Evolutionary conservation across 2,329 filamentous ascomycete species (phyloP), one percentile per base, ranked within the genome.

Genomic region (Allantophomopsis lycopodina): DNA sequence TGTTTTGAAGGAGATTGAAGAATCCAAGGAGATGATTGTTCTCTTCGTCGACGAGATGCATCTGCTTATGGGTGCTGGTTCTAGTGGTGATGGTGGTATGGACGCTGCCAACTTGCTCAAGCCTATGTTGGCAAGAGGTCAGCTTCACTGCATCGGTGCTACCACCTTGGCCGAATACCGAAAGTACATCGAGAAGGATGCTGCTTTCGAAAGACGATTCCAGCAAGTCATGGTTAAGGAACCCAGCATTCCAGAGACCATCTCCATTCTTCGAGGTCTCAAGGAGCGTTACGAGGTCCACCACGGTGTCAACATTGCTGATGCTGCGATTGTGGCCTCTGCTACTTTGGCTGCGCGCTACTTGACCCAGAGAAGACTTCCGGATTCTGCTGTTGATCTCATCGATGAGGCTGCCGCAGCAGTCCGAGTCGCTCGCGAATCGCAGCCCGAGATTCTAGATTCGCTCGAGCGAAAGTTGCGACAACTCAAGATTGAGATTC

Each of bases 41-140:
- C 78, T 98, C 46, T 98, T 98, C 52, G 91, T 98, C 49, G 91
- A 98, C 61, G 91, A 98, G 61, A 98, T 98, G 48, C 91, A 98
- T 65, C 72, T 98, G 46, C 78, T 98, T 45, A 98, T 98, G 91
- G 91, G 91, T 43, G 91, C 91, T 48, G 91, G 91, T 44, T 79
- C 87, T 31, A 89, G 83, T 40, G 91, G 91, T 42, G 89, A 96
- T 59, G 91, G 91, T 48, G 91, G 91, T 51, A 98, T 98, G 91
- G 91, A 98, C 57, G 91, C 91, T 37, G 91, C 91, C 53, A 98
- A 98, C 60, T 66, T 98, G 52, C 73, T 98, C 47, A 98, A 98
- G 68, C 91, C 91, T 42, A 96, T 96, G 89, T 75, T 98, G 50
- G 91, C 91, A 44, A 80, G 91, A 56, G 91, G 91, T 40, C 89